These are phyloP conservation scores for Hamigera avellanea DNA, from an alignment of 495 filamentous ascomycete species.

Conservation along the genomic window DNA sequence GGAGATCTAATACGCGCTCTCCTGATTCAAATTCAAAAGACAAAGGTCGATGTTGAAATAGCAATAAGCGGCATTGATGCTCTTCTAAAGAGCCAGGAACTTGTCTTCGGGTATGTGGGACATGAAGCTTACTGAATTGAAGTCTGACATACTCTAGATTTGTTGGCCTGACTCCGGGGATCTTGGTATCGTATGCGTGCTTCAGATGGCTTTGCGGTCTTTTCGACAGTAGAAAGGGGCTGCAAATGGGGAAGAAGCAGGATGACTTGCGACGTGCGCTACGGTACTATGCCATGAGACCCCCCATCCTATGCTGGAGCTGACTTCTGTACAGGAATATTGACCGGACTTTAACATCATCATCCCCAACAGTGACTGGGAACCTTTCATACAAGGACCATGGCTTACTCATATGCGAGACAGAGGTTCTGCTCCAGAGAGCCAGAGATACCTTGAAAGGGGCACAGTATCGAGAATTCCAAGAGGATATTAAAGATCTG, in stretches of 20 bases:
- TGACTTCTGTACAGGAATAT: slow-evolving; percentile 44
- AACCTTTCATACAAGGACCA: slow-evolving; percentile 80
- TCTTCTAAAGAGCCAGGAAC: slow-evolving; percentile 86
- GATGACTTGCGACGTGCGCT: slow-evolving; percentile 60
- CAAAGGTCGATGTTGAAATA: slow-evolving; percentile 95
- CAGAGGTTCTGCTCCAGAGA: slow-evolving; percentile 60
- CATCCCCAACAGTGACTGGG: slow-evolving; percentile 49
- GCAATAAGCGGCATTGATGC: slow-evolving; percentile 90
- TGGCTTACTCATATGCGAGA: slow-evolving; percentile 79
- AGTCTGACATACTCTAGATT: slow-evolving; percentile 52
- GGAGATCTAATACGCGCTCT: slow-evolving; percentile 86
- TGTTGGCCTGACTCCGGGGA: slow-evolving; percentile 80
- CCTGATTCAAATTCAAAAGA: slow-evolving; percentile 95
- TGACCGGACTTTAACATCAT: slow-evolving; percentile 64
- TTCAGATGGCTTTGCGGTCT: slow-evolving; percentile 57
- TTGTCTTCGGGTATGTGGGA: slow-evolving; percentile 72
- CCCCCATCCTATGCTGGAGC: background rate
- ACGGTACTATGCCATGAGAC: slow-evolving; percentile 39
- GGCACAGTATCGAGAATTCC: slow-evolving; percentile 65
- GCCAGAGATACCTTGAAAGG: slow-evolving; percentile 53
- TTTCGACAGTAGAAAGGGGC: slow-evolving; percentile 56
- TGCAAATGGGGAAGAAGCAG: slow-evolving; percentile 44
- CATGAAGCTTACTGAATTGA: too few species aligned
- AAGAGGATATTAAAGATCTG: slow-evolving; percentile 75
- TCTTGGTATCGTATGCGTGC: slow-evolving; percentile 69